Evolutionary conservation across 257 asterid genomes (phyloP), one percentile per base, ranked within the genome.

Genomic region (Voacanga thouarsii): DNA sequence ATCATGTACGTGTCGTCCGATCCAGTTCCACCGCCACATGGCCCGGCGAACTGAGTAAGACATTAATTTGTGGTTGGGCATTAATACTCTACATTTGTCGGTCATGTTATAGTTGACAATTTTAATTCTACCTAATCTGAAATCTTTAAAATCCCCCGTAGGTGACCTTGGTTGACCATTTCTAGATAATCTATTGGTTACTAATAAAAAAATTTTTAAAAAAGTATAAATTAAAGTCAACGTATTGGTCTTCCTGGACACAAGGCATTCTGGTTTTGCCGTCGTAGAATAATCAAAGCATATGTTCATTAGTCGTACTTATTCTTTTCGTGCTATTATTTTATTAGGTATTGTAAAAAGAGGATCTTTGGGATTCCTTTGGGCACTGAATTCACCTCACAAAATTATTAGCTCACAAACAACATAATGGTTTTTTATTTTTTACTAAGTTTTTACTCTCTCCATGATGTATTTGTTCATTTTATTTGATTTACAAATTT

Each of bases 41-140:
- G 16, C 26, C 77, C 77, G 77, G 77, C 73, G 73, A 72, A 45
- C 21, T 70, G 44, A 63, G 49, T 71, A 72, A 59, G 50, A 71
- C 59, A 71, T 59, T 19, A 59, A 43, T 28, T 30, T 15, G 73
- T 53, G 49, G 59, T 37, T 67, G 75, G 60, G 73, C 33, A 41
- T 66, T 19, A 21, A 18, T 43, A 30, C 26, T 16, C 66, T 23
- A 4, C 66, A 65, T 47, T 2, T 65, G 51, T 77, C 26, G 47
- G 71, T 26, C 43, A 11, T n/a, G 68, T 8, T 18, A 21, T 21
- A 7, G 61, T 44, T 64, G 28, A 5, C 61, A 16, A 75, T 33
- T 50, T 33, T 26, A 7, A 5, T 60, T 8, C 9, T 21, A 21
- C 37, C 33, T 73, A 24, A 23, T 30, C 51, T 37, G 11, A 28